Conservation (phyloP, 176 grass and related monocot genomes). For the Tuctoria greenei region DNA sequence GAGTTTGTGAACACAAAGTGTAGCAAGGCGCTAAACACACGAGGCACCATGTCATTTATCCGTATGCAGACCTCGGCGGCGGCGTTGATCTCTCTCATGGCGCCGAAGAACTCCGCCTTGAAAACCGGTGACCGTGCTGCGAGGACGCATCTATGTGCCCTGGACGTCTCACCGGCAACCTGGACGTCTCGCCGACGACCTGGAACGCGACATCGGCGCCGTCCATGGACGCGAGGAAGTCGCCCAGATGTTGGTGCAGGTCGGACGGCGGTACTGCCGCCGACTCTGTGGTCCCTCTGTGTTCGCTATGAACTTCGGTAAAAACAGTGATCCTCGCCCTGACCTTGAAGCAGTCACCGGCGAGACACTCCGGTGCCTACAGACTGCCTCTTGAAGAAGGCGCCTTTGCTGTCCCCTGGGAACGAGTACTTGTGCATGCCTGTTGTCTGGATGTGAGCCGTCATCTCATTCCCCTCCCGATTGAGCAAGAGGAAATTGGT, state of each 20-base stretch:
- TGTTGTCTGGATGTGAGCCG: not conserved
- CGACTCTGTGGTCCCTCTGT: not conserved
- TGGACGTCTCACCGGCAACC: too few relatives aligned
- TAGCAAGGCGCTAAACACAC: conserved; percentile 34
- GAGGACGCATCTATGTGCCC: not conserved
- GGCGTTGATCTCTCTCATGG: not conserved
- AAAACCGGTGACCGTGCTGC: not conserved
- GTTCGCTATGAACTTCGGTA: not conserved
- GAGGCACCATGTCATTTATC: not conserved
- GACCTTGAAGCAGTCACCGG: not conserved
- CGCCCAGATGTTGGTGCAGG: not conserved
- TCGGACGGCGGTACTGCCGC: not conserved
- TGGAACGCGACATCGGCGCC: not conserved
- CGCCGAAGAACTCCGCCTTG: not conserved
- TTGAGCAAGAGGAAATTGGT: not conserved
- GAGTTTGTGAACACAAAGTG: conserved; percentile 36
- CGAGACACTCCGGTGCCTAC: not conserved
- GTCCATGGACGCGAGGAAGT: not conserved
- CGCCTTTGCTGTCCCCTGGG: not conserved
- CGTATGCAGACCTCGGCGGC: not conserved
- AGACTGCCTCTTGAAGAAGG: not conserved
- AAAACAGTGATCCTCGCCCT: not conserved
- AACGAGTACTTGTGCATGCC: not conserved
- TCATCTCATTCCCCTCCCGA: not conserved
- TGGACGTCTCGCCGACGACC: not conserved